Percentiles rank a stretch among this genome's conserved stretches.
Conservation (phyloP, 257 asterid species). For the Solanum sparsipilum region DNA sequence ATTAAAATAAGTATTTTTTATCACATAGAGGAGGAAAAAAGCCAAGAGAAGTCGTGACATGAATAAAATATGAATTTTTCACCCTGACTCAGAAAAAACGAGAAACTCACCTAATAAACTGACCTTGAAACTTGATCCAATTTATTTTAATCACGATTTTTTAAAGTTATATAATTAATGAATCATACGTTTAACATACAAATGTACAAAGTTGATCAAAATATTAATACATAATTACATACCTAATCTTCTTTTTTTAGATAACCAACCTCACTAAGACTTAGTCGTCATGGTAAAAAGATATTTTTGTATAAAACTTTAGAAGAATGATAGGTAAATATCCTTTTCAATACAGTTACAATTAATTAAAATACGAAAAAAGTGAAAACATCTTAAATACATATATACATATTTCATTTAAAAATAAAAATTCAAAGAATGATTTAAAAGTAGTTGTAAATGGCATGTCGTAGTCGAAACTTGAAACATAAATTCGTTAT, state of each 20-base stretch:
- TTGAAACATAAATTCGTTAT: background rate
- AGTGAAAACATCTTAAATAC: background rate
- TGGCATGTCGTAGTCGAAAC: background rate
- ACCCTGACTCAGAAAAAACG: fast-evolving
- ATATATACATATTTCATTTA: background rate
- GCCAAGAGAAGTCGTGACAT: background rate
- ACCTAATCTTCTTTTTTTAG: background rate
- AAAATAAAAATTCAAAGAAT: background rate
- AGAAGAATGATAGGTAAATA: background rate
- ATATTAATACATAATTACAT: background rate
- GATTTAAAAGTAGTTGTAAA: background rate
- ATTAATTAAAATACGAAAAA: background rate
- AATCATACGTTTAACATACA: background rate
- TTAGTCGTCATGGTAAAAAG: background rate
- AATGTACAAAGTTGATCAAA: background rate
- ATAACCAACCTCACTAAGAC: background rate
- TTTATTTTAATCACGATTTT: background rate
- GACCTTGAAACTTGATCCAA: fast-evolving
- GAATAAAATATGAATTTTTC: background rate
- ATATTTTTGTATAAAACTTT: background rate
- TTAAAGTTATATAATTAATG: background rate
- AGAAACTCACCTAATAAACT: background rate
- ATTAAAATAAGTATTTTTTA: background rate
- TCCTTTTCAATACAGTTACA: background rate
- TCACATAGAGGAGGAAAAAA: background rate